Evolutionary conservation across 768 basidiomycete genomes (phyloP).

Genomic region (Lentinula boryana): DNA sequence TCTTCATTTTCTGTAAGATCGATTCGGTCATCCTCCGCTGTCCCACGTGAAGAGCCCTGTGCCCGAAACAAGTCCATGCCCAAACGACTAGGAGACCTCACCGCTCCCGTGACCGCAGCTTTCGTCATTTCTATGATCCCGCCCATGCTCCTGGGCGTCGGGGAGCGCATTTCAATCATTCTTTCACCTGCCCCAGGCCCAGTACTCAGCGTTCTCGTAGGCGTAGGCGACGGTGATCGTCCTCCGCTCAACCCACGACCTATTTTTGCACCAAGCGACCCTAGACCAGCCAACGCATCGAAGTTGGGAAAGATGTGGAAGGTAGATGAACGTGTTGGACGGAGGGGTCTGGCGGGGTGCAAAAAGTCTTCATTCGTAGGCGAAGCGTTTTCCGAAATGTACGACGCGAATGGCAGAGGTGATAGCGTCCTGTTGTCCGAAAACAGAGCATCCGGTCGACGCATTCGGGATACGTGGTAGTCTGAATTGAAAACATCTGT

Average conservation of each 20-base stretch:
- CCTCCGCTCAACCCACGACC: neutral
- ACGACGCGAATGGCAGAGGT: neutral
- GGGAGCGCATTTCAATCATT: neutral
- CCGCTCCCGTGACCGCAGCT: neutral
- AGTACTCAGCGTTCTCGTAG: neutral
- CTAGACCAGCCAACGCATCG: neutral
- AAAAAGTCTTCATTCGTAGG: neutral
- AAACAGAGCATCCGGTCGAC: neutral
- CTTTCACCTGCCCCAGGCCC: neutral
- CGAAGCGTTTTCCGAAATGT: neutral
- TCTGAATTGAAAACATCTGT: neutral
- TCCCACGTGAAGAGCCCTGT: neutral
- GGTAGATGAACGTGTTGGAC: neutral
- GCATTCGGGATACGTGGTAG: neutral
- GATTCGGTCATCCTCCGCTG: neutral
- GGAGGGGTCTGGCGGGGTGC: neutral
- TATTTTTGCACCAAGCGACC: neutral
- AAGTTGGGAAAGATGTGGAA: conserved; percentile 6
- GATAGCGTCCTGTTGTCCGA: neutral
- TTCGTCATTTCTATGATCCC: neutral
- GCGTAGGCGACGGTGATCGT: neutral
- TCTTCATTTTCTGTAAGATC: neutral
- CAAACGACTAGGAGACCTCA: neutral
- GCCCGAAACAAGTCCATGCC: neutral
- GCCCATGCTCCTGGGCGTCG: neutral